These are phyloP conservation scores for Lenwebbia sp. DNA, from an alignment of 345 rosid genomes.

Conservation along the genomic window DNA sequence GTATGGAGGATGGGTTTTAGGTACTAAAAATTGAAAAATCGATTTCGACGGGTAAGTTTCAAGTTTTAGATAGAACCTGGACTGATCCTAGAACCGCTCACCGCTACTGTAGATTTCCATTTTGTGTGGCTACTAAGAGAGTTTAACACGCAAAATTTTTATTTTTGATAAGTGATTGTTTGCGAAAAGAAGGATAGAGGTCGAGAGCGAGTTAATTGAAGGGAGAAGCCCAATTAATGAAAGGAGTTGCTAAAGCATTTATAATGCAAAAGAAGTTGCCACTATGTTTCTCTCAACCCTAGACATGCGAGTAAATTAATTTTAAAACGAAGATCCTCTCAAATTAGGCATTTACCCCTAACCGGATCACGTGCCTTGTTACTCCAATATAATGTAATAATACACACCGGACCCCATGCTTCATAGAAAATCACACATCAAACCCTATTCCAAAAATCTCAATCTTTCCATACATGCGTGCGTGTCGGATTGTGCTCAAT, in stretches of 20 bases:
- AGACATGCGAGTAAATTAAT: neutral
- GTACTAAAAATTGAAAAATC: too few species aligned
- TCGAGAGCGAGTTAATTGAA: neutral
- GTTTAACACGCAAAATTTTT: neutral
- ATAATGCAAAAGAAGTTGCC: neutral
- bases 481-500: neutral
- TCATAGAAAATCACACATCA: neutral
- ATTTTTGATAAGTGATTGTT: neutral
- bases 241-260: neutral
- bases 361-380: neutral
- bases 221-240: neutral
- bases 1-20: too few species aligned
- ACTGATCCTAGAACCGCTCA: too few species aligned
- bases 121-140: neutral
- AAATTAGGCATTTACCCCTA: neutral
- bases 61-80: too few species aligned
- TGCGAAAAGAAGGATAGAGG: neutral
- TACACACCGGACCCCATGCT: neutral
- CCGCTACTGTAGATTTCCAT: neutral
- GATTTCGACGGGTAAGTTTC: too few species aligned
- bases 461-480: neutral
- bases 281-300: neutral
- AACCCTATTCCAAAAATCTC: neutral
- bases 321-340: neutral
- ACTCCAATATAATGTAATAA: neutral